phyloP scores from a whole-genome alignment of 345 rosid species.

The Erysimum cheiranthoides region DNA sequence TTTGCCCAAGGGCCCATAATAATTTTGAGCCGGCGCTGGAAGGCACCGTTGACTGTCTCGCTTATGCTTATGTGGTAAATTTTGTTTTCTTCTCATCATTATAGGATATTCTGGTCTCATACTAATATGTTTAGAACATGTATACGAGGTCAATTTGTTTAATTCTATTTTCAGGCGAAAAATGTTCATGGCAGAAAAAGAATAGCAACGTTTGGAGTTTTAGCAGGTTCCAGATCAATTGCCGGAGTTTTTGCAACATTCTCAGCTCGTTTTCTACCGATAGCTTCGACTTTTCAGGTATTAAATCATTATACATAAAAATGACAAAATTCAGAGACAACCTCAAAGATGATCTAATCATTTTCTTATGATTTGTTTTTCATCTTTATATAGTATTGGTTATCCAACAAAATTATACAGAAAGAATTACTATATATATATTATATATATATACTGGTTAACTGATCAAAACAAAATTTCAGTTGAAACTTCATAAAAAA shows the following conservation, averaged over 20 bases:
- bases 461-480: no score
- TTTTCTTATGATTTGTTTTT: no score
- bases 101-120: neutral
- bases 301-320: neutral
- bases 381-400: no score
- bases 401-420: no score
- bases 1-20: no score
- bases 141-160: neutral
- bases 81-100: neutral
- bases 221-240: slow-evolving; percentile 56
- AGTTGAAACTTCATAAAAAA: no score
- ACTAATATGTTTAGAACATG: neutral
- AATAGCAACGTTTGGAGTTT: slow-evolving; percentile 66
- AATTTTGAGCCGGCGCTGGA: no score
- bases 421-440: no score
- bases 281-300: slow-evolving; percentile 67
- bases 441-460: no score
- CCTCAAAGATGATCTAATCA: neutral
- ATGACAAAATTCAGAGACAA: neutral
- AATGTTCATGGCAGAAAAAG: slow-evolving; percentile 51
- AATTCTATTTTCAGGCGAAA: slow-evolving; percentile 64
- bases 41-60: slow-evolving; percentile 68
- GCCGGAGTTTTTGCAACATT: slow-evolving; percentile 63
- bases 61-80: slow-evolving; percentile 81
- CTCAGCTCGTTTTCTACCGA: slow-evolving; percentile 71